Percentiles rank a stretch among this genome's conserved stretches.
Evolutionary conservation across 148 eudicot genomes (phyloP).

Genomic region (Hydrangea macrophylla): DNA sequence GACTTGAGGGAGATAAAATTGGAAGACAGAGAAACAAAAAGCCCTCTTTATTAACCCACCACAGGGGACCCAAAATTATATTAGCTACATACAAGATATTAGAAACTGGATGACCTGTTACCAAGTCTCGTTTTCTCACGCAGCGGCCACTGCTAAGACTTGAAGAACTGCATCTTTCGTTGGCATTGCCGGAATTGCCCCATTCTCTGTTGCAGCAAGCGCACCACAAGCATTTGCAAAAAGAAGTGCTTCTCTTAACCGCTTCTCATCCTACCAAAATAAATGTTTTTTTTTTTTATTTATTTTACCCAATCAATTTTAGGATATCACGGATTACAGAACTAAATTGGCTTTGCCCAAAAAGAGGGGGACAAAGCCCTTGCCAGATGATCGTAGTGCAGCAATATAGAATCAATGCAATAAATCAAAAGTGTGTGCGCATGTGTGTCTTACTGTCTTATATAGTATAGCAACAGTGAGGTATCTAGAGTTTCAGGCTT

Average conservation of each 20-base stretch:
- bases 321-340: background rate
- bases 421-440: too few relatives aligned
- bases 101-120: background rate
- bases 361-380: too few relatives aligned
- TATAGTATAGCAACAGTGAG: too few relatives aligned
- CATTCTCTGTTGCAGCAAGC: conserved; percentile 46
- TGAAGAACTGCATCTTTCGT: conserved; percentile 39
- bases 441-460: too few relatives aligned
- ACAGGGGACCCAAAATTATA: background rate
- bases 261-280: conserved; percentile 42
- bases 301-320: background rate
- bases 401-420: too few relatives aligned
- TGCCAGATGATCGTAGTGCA: too few relatives aligned
- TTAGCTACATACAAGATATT: background rate
- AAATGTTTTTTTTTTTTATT: too few relatives aligned
- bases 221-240: conserved; percentile 61
- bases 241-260: conserved; percentile 34
- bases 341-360: background rate
- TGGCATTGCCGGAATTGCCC: conserved; percentile 52
- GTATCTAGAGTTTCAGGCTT: too few relatives aligned
- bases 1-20: background rate
- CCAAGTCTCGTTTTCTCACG: background rate
- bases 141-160: conserved; percentile 21
- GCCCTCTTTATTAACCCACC: background rate
- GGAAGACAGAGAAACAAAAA: background rate